Evolutionary conservation across 371 early-diverging fungal species (phyloP), one percentile per base, ranked within the genome.

Genomic region (Apophysomyces trapeziformis): DNA sequence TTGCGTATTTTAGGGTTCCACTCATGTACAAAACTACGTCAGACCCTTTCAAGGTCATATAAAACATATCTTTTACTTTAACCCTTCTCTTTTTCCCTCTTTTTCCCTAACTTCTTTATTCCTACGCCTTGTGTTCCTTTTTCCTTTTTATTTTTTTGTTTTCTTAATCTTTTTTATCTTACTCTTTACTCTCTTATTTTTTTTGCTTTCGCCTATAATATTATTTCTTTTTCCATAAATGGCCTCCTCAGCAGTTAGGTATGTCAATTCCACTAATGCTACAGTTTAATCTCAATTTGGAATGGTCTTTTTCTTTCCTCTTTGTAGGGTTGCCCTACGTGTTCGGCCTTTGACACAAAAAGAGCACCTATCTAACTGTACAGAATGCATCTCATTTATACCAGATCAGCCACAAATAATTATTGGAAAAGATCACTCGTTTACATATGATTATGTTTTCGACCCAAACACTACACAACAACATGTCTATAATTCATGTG

Each of bases 381-480:
- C 83, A 38, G 90, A 90, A 74, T 89, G 92, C 68, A 84, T 95
- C 44, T 73, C 87, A 14, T 82, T 84, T 66, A 79, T 87, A 50
- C 87, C 87, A 32, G 77, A 85, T 57, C 79, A 87, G 45, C 85
- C 89, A 4, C 87, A 88, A 57, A 85, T 90, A 32, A 66, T 84
- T 39, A 84, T 90, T 16, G 89, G 88, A 35, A 80, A 85, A 38
- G 88, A 90, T 57, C 85, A 86, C 45, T 85, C 88, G 4, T 97
- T 95, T 78, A 89, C 92, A 60, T 97, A 89, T 66, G 96, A 98
- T 77, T 79, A 91, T 68, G 92, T 93, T 8, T 97, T 92, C 75
- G 89, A 90, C 32, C 82, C 87, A 13, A 85, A 88, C 35, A 67
- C 90, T 7, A 47, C 71, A 32, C 98, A 98, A 75, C 60, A 77